Base-by-base conservation (phyloP, 371 early-diverging fungal species). In the Quaeritorhiza haematococci region DNA sequence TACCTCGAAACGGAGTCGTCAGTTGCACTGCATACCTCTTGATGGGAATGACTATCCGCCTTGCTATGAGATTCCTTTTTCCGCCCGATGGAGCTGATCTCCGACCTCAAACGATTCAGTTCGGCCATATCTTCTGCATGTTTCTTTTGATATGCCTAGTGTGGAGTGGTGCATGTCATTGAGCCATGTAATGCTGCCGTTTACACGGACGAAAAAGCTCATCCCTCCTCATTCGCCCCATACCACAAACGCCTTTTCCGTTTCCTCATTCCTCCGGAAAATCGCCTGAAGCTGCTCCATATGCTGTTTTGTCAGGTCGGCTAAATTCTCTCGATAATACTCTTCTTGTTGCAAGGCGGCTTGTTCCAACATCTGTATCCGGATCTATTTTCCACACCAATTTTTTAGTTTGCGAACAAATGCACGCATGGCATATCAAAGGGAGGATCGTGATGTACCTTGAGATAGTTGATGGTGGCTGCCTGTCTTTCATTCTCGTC, bases 261-360 rank as follows among this genome's bases (percentile, higher is more conserved):
- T 75, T 55, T 78, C 78, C 45, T 70, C 75, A 33, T 68, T 71
- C 38, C 75, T 53, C 34, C 64, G 51, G 38, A 69, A 68, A 32
- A 74, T 69, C 15, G 72, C 69, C 56, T 74, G 72, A 15, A 78
- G 61, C 50, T 78, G 73, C 34, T 73, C 68, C 13, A 54, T 60
- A 33, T 78, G 78, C 49, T 78, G 75, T 35, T 67, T 63, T 21
- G 67, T 62, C 35, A 78, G 45, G n/a, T 78, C 73, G 15, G 63
- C 54, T 27, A 78, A 45, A 58, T 73, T 73, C 49, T 71, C 67
- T 10, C 71, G 57, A 53, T 74, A 75, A 55, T 72, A 72, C 24
- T 69, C 75, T 61, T 78, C 78, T 43, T 71, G 71, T 43, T 71
- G 68, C 15, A 50, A 52, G 0, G 60, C 55, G 13, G 64, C 62